Evolutionary conservation across 2,329 filamentous ascomycete genomes (phyloP).

Genomic region (Pseudogymnoascus sp.): DNA sequence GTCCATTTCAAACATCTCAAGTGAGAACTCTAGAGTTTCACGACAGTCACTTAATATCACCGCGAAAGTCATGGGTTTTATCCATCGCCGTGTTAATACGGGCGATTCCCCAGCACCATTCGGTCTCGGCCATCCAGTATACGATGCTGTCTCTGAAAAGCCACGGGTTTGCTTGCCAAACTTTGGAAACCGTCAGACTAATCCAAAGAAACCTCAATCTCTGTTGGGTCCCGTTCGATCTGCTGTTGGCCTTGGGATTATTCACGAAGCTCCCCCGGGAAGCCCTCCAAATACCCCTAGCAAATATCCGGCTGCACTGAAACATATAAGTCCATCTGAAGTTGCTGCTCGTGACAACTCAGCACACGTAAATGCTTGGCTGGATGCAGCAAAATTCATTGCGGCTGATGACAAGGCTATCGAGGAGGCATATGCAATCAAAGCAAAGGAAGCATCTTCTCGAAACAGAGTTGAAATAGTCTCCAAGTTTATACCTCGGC

Average conservation of each 20-base stretch:
- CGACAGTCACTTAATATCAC: neutral
- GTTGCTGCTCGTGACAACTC: neutral
- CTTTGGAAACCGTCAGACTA: neutral
- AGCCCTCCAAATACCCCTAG: neutral
- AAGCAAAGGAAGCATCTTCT: neutral
- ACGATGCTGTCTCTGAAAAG: neutral
- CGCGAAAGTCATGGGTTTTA: neutral
- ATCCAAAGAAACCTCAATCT: neutral
- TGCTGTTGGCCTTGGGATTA: neutral
- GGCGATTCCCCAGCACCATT: neutral
- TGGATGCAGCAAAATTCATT: neutral
- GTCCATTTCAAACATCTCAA: neutral
- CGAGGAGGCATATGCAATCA: neutral
- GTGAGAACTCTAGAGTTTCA: neutral
- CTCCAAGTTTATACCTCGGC: neutral
- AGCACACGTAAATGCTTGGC: neutral
- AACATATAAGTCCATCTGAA: neutral
- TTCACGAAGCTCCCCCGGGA: neutral
- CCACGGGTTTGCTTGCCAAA: constrained; percentile 2
- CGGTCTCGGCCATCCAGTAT: neutral
- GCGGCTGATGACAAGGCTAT: neutral
- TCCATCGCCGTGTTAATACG: constrained; percentile 2
- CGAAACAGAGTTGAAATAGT: neutral
- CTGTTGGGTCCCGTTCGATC: neutral
- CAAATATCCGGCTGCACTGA: neutral